Conservation (phyloP, 768 basidiomycete species). For the Lactifluus subvellereus region DNA sequence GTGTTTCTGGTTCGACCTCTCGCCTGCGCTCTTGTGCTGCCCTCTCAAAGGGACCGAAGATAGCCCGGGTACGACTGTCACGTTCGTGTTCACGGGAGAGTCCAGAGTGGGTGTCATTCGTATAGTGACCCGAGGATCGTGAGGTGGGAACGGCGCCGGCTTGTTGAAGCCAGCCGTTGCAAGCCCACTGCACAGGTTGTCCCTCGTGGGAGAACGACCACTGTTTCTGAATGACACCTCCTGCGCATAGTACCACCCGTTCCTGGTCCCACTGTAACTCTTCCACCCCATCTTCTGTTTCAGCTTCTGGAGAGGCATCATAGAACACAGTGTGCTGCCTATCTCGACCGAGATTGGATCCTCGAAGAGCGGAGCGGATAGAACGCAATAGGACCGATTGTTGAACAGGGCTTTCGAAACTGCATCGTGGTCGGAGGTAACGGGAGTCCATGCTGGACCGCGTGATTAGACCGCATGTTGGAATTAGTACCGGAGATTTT, state of each 20-base stretch:
- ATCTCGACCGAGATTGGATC: conserved; percentile 28
- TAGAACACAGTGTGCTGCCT: conserved; percentile 9
- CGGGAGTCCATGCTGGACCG: conserved; percentile 4
- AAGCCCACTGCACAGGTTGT: conserved; percentile 73
- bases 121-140: conserved; percentile 28
- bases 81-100: conserved; percentile 25
- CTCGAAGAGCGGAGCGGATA: conserved; percentile 55
- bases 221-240: conserved; percentile 61
- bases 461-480: not conserved
- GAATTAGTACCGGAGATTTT: no score
- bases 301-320: not conserved
- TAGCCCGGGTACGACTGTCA: conserved; percentile 29
- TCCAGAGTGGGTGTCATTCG: conserved; percentile 28
- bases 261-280: conserved; percentile 67
- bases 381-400: conserved; percentile 46
- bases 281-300: conserved; percentile 39
- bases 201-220: conserved; percentile 72
- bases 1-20: conserved; percentile 36
- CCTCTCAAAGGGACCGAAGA: conserved; percentile 39
- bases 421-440: conserved; percentile 11
- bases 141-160: conserved; percentile 31
- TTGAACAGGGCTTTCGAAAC: conserved; percentile 8
- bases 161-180: conserved; percentile 68
- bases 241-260: conserved; percentile 57
- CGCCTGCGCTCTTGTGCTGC: conserved; percentile 33